Percentiles rank a stretch among this genome's conserved stretches.
Evolutionary conservation across 2,329 filamentous ascomycete genomes (phyloP).

Genomic region (Epichloe glyceriae): DNA sequence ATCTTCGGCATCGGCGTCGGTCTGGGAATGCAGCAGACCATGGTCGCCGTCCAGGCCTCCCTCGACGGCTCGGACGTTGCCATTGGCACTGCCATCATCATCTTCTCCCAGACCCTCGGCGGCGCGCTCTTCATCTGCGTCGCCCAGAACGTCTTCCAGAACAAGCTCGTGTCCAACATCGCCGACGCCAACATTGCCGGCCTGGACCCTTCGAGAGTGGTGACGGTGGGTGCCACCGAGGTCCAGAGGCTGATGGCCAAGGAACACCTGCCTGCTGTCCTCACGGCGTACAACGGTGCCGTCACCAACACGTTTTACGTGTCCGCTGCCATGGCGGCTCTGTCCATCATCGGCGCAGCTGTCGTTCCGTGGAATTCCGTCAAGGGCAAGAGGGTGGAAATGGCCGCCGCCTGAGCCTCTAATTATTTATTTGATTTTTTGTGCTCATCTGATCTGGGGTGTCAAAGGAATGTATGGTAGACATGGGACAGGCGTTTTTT

Average conservation of each 20-base stretch:
- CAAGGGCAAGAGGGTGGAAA: slow-evolving; percentile 7
- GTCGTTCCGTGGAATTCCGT: slow-evolving; percentile 7
- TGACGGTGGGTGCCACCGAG: slow-evolving; percentile 4
- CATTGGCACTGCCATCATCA: slow-evolving; percentile 31
- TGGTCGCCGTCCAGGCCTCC: slow-evolving; percentile 33
- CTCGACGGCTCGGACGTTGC: slow-evolving; percentile 29
- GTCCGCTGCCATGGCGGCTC: slow-evolving; percentile 1
- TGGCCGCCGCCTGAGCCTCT: slow-evolving; percentile 4
- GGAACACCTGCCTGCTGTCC: slow-evolving; percentile 2
- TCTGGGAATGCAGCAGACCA: slow-evolving; percentile 29
- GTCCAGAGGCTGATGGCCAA: slow-evolving; percentile 2
- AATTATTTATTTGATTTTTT: no score
- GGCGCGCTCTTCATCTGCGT: slow-evolving; percentile 37
- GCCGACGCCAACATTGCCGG: slow-evolving; percentile 3
- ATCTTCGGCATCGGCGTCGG: slow-evolving; percentile 30
- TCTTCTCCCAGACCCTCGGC: slow-evolving; percentile 32
- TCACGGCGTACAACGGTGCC: slow-evolving; percentile 5
- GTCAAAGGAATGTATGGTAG: background rate
- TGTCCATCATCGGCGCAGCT: slow-evolving; percentile 4
- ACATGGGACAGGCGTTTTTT: background rate
- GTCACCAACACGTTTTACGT: slow-evolving; percentile 7
- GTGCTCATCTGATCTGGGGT: background rate
- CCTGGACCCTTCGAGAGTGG: background rate
- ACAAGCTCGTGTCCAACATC: slow-evolving; percentile 21
- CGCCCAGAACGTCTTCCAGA: slow-evolving; percentile 37